phyloP scores from a whole-genome alignment of 352 stramenopile species.

The Phytophthora pluvialis region DNA sequence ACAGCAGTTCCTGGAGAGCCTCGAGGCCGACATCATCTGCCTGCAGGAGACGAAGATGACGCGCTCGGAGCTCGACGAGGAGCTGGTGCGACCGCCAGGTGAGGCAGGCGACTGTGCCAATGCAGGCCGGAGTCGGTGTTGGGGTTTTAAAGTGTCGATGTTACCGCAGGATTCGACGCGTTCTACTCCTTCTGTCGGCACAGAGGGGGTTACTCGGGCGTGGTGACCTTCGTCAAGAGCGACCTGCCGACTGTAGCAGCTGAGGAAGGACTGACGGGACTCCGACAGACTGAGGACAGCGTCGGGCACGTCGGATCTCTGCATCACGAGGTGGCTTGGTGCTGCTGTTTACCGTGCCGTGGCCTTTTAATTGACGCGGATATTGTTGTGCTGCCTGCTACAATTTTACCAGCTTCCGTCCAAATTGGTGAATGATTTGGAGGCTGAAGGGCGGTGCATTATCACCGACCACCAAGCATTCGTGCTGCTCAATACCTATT shows the following conservation, averaged over 20 bases:
- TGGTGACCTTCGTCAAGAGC: slow-evolving; percentile 74
- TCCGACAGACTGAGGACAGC: slow-evolving; percentile 59
- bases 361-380: not conserved
- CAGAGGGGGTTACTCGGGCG: slow-evolving; percentile 78
- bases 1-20: slow-evolving; percentile 53
- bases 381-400: not conserved
- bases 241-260: slow-evolving; percentile 59
- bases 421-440: slow-evolving; percentile 64
- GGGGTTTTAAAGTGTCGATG: slow-evolving; percentile 10
- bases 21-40: slow-evolving; percentile 79
- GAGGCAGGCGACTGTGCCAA: not conserved
- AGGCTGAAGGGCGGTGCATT: slow-evolving; percentile 84
- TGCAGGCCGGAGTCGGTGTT: not conserved
- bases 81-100: slow-evolving; percentile 73
- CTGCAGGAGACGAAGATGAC: slow-evolving; percentile 90
- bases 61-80: slow-evolving; percentile 80
- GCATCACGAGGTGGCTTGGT: slow-evolving; percentile 49
- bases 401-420: slow-evolving; percentile 45
- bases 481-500: slow-evolving; percentile 92
- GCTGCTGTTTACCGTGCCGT: not conserved
- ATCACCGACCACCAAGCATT: slow-evolving; percentile 91
- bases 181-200: slow-evolving; percentile 85
- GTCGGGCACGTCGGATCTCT: slow-evolving; percentile 61
- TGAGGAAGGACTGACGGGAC: slow-evolving; percentile 76
- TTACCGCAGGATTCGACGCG: slow-evolving; percentile 67